These are phyloP conservation scores for Mercurialis annua DNA, from an alignment of 345 rosid species.

Conservation along the genomic window DNA sequence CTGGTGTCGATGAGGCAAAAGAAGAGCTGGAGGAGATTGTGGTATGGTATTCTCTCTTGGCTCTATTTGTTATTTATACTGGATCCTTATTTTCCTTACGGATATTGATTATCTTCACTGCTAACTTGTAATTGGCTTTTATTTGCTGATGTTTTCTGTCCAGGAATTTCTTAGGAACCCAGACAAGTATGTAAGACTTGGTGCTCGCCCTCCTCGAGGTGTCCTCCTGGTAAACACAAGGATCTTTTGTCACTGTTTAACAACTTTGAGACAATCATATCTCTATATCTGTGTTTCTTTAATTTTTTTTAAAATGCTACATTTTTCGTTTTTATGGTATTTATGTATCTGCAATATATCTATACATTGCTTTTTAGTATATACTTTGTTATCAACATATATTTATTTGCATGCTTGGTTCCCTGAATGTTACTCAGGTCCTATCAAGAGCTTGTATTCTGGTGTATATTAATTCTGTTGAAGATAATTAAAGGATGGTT, in stretches of 20 bases:
- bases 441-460: neutral
- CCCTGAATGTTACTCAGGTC: neutral
- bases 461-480: neutral
- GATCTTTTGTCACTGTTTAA: neutral
- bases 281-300: neutral
- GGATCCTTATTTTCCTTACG: conserved; percentile 2
- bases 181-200: conserved; percentile 69
- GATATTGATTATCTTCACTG: neutral
- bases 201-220: conserved; percentile 99
- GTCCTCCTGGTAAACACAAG: conserved; percentile 75
- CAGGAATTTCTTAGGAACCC: conserved; percentile 98
- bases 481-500: conserved; percentile 5
- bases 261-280: neutral
- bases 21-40: conserved; percentile 99
- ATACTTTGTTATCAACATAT: neutral
- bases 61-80: conserved; percentile 4
- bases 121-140: conserved; percentile 23
- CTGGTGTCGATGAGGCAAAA: conserved; percentile 97
- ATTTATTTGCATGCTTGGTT: neutral
- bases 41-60: conserved; percentile 46
- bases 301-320: neutral
- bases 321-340: neutral
- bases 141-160: conserved; percentile 22
- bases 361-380: too few relatives aligned
- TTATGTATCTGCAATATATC: too few relatives aligned